Base-by-base conservation (phyloP, 495 filamentous ascomycete species). In the Coniosporium apollinis region DNA sequence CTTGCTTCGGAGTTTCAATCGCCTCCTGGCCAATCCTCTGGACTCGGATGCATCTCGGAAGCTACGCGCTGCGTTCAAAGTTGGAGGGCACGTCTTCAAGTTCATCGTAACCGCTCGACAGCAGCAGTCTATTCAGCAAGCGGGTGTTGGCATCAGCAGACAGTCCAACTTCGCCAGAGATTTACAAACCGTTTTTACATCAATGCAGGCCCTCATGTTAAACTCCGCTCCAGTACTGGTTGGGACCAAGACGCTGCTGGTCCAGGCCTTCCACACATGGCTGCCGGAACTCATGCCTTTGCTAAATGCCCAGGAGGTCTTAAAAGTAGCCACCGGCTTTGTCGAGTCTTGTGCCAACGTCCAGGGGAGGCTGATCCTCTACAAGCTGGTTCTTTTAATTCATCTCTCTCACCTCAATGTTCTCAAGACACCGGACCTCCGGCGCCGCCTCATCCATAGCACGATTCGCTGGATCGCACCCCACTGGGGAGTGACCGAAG, bases 181-280 rank as follows among this genome's bases (percentile, higher is more conserved):
- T 51, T 54, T 96, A 22, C 74, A 79, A 29, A 70, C 66, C 24
- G 83, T 97, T 33, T 97, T 96, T 64, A 87, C 81, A 50, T 74
- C 79, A 2, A 67, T 97, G 2, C 82, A 94, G 47, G 66, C 65
- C 4, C 63, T 99, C 44, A 96, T 99, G 84, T 71, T 72, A 39
- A 89, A 82, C 48, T 60, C 72, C 1, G 79, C 84, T 8, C 81
- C 91, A 1, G 72, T 83, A 28, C 55, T 94, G 31, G 76, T 99
- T 21, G 89, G 89, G 19, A 94, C 80, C 39, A 91, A 96, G 52
- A 96, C 89, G 1, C 58, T 99, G 21, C 79, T 91, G 4, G 86
- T 96, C 13, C 89, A 99, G 52, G 80, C 96, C 56, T 93, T 96
- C 54, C 89, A 96, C 51, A 76, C 80, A 2, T 96, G 89, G 89